Evolutionary conservation across 2,329 filamentous ascomycete species (phyloP).

Genomic region (Didymellaceae sp.): DNA sequence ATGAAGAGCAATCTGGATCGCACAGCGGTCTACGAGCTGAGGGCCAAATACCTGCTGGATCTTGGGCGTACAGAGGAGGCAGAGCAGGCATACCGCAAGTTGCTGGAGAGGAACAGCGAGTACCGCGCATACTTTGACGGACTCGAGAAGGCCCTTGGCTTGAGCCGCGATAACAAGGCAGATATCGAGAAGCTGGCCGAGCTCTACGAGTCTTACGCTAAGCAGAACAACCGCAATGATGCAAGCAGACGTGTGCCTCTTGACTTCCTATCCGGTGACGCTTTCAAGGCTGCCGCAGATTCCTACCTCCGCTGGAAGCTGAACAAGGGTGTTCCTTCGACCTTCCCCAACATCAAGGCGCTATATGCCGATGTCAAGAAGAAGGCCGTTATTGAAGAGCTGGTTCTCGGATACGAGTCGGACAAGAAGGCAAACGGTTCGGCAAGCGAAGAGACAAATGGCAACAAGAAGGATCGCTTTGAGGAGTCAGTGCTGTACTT

Average conservation of each 20-base stretch:
- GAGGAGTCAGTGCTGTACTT: conserved; percentile 86
- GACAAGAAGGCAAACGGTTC: conserved; percentile 61
- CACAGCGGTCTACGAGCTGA: conserved; percentile 82
- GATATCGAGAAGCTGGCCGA: conserved; percentile 74
- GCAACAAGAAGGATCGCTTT: conserved; percentile 65
- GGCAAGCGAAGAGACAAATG: conserved; percentile 57
- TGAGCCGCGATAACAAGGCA: conserved; percentile 66
- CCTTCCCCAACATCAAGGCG: conserved; percentile 95
- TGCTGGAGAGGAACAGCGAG: conserved; percentile 88
- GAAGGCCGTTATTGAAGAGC: conserved; percentile 73
- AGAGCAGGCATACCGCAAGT: conserved; percentile 76
- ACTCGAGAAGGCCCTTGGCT: conserved; percentile 71
- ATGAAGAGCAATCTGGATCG: conserved; percentile 82
- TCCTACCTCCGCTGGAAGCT: conserved; percentile 84
- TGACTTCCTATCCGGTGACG: conserved; percentile 82
- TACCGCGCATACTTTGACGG: conserved; percentile 85
- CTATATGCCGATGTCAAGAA: conserved; percentile 82
- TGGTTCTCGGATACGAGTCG: conserved; percentile 80
- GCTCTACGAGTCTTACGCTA: conserved; percentile 81
- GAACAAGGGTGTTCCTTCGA: conserved; percentile 90
- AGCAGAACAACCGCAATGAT: conserved; percentile 82
- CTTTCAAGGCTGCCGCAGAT: conserved; percentile 79
- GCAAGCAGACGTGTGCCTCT: conserved; percentile 84
- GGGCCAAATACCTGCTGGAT: conserved; percentile 81
- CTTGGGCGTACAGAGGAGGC: conserved; percentile 81